Percentiles rank a stretch among this genome's conserved stretches.
Conservation (phyloP, 176 grass and related monocot genomes). For the Eragrostis nindensis region DNA sequence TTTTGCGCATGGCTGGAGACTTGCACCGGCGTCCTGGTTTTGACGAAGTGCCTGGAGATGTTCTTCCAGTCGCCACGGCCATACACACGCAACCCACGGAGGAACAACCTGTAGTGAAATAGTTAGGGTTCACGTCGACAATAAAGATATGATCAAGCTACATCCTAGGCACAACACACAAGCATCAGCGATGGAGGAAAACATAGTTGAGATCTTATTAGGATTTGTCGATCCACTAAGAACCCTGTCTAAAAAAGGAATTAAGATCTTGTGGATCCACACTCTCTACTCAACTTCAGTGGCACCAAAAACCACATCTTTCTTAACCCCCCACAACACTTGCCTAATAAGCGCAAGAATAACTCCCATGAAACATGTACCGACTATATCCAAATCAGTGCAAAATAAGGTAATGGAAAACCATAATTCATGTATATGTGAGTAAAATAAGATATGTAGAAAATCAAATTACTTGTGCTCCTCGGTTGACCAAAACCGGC, state of each 20-base stretch:
- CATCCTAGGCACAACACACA: background rate
- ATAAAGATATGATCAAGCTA: too few relatives aligned
- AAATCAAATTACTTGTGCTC: slow-evolving; percentile 41
- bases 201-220: background rate
- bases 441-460: background rate
- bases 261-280: too few relatives aligned
- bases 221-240: background rate
- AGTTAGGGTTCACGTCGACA: background rate
- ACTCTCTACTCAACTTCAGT: background rate
- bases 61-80: slow-evolving; percentile 32
- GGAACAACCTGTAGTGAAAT: slow-evolving; percentile 12
- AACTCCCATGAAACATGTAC: background rate
- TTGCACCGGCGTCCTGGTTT: slow-evolving; percentile 16
- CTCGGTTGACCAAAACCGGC: slow-evolving; percentile 7
- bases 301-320: background rate
- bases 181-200: background rate
- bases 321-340: background rate
- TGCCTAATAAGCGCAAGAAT: background rate
- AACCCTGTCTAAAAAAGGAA: background rate
- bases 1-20: slow-evolving; percentile 45
- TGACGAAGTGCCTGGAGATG: slow-evolving; percentile 40
- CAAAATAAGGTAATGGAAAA: background rate
- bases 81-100: background rate
- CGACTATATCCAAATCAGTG: background rate
- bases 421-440: too few relatives aligned